Percentiles rank a stretch among this genome's conserved stretches.
phyloP scores from a whole-genome alignment of 345 rosid species.

The Nasturtium officinale region DNA sequence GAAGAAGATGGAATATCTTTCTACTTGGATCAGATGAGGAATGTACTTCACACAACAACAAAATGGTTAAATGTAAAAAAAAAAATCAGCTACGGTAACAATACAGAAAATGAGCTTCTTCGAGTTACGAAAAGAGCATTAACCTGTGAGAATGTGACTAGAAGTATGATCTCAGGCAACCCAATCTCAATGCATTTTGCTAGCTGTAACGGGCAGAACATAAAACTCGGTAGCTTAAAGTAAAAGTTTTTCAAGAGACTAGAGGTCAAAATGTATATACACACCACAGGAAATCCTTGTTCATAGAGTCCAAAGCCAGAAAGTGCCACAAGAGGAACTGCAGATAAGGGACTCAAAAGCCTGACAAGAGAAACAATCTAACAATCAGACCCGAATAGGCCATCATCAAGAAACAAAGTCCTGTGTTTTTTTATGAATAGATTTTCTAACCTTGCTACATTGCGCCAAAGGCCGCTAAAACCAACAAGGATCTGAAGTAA shows the following conservation, averaged over 20 bases:
- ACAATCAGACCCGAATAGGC: neutral
- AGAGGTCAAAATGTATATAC: neutral
- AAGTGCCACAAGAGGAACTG: constrained; percentile 80
- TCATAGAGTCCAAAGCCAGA: constrained; percentile 93
- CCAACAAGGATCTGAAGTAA: constrained; percentile 82
- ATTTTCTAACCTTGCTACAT: constrained; percentile 63
- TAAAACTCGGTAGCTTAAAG: neutral
- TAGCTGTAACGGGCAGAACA: constrained; percentile 51
- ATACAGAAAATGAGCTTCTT: neutral
- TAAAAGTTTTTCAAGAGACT: neutral
- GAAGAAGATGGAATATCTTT: constrained; percentile 53
- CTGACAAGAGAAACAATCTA: constrained; percentile 44
- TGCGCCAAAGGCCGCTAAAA: constrained; percentile 94
- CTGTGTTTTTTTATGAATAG: neutral
- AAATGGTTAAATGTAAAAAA: constrained; percentile 3
- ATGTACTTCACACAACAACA: constrained; percentile 61
- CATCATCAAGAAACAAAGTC: neutral
- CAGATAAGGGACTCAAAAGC: constrained; percentile 76
- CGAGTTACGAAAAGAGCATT: neutral
- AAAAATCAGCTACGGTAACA: constrained; percentile 4
- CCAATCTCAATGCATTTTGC: constrained; percentile 95
- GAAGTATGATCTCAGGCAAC: constrained; percentile 70
- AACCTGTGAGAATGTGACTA: constrained; percentile 84
- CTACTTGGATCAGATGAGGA: constrained; percentile 61
- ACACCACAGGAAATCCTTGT: constrained; percentile 84